phyloP scores from a whole-genome alignment of 306 rosid species.

The Prosopis cineraria region DNA sequence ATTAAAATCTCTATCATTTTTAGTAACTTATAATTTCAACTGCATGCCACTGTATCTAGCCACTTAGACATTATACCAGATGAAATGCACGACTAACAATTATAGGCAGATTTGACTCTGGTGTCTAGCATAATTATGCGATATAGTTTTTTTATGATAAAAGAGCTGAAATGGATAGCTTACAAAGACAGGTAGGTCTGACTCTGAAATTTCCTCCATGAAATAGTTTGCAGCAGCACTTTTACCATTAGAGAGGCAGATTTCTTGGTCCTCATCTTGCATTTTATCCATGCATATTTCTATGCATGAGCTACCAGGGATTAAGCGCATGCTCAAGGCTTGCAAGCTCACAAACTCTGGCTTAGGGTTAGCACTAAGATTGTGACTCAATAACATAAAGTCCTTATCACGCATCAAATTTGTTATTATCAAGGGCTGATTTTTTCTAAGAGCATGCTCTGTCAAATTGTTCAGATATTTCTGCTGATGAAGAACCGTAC shows the following conservation, averaged over 20 bases:
- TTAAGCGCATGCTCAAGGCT: constrained; percentile 67
- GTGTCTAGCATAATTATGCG: not conserved
- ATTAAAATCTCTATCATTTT: not conserved
- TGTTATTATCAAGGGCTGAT: constrained; percentile 71
- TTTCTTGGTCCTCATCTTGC: constrained; percentile 54
- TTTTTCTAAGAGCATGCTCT: constrained; percentile 82
- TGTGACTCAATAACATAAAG: constrained; percentile 46
- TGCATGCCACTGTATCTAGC: not conserved
- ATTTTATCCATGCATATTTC: constrained; percentile 55
- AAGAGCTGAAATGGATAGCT: constrained; percentile 43
- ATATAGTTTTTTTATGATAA: not conserved
- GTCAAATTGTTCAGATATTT: constrained; percentile 74
- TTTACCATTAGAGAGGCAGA: constrained; percentile 51
- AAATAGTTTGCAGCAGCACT: constrained; percentile 45
- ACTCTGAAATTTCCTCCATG: constrained; percentile 45
- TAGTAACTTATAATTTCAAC: not conserved
- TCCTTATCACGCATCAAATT: constrained; percentile 71
- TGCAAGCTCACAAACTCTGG: constrained; percentile 82
- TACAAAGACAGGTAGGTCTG: constrained; percentile 68
- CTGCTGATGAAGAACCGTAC: constrained; percentile 69
- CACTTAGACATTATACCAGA: not conserved
- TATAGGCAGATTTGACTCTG: not conserved
- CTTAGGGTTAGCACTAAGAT: constrained; percentile 59
- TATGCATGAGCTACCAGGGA: constrained; percentile 57
- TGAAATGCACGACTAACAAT: not conserved